Evolutionary conservation across 2,329 filamentous ascomycete genomes (phyloP), one percentile per base, ranked within the genome.

Genomic region (Elsinoe necatrix): DNA sequence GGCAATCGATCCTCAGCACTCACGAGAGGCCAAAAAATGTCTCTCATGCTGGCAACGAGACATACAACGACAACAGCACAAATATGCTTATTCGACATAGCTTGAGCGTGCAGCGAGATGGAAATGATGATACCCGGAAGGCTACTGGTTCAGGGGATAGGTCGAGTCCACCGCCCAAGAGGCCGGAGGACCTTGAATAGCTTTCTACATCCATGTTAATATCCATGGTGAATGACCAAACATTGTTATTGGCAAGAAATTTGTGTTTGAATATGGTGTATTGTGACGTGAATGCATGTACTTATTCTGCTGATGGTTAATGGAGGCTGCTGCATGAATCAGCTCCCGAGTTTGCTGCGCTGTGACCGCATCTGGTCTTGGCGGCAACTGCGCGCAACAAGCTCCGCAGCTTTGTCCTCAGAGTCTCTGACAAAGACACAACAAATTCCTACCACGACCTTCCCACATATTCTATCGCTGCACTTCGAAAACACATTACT

Each of bases 161-260:
- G 18, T 52, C 48, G 12, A 39, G 31, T 52, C 48, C 48, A n/a
- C 48, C 48, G 21, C 31, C 48, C 21, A 76, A 76, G 65, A 65
- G 74, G 57, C 73, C 73, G 4, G 73, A 75, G 58, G 69, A 76
- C 66, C 55, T 75, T 57, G 73, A 75, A 56, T 68, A 65, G 58
- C n/a, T 23, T 54, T 39, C 57, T 16, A 12, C 48, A n/a, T 45
- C 41, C 48, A 57, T 34, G 56, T 39, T 57, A 12, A 12, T 50
- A n/a, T 45, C 41, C 48, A 57, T 34, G 56, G 20, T 16, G 27
- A 50, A 50, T 50, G 45, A 31, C 25, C 12, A 18, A 12, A 25
- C 6, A 42, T 20, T 42, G 11, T 42, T 20, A 42, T 29, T 20
- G 16, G 39, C 16, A 21, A 20, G 5, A 3, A 7, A 5, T 23